phyloP scores from a whole-genome alignment of 2,329 filamentous ascomycete genomes.

The Alternaria sp. region DNA sequence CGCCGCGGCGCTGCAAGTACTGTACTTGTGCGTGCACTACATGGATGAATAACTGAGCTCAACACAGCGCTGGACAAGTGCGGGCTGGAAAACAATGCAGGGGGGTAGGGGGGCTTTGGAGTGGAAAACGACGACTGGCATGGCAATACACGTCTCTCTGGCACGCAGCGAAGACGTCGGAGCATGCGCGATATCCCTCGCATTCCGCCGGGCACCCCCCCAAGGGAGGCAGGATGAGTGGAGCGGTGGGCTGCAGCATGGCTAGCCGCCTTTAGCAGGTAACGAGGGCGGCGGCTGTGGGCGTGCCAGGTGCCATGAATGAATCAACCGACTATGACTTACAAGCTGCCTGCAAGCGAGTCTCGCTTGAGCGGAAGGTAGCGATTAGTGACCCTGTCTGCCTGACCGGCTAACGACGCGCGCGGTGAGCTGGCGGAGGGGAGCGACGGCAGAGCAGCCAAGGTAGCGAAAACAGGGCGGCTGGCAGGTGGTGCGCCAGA shows the following conservation, averaged over 20 bases:
- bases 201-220: no score
- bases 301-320: conserved; percentile 24
- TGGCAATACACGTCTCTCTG: no score
- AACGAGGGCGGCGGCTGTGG: conserved; percentile 32
- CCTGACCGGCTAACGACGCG: neutral
- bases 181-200: conserved; percentile 1
- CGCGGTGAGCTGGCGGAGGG: conserved; percentile 1
- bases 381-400: conserved; percentile 9
- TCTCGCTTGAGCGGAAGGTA: conserved; percentile 30
- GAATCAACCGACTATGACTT: conserved; percentile 18
- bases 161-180: neutral
- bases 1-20: conserved; percentile 25
- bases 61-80: neutral
- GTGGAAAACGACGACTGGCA: no score
- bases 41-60: neutral
- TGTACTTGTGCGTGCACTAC: conserved; percentile 18
- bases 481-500: conserved; percentile 1
- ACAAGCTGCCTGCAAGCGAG: conserved; percentile 22
- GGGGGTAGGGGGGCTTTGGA: neutral
- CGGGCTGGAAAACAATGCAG: neutral
- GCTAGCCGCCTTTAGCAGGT: conserved; percentile 39
- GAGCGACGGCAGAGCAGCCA: neutral
- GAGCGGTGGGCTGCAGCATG: conserved; percentile 8
- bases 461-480: neutral
- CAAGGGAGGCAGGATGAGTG: conserved; percentile 1